These are phyloP conservation scores for Porcisia deanei DNA, from an alignment of 208 protist species.

Conservation along the genomic window DNA sequence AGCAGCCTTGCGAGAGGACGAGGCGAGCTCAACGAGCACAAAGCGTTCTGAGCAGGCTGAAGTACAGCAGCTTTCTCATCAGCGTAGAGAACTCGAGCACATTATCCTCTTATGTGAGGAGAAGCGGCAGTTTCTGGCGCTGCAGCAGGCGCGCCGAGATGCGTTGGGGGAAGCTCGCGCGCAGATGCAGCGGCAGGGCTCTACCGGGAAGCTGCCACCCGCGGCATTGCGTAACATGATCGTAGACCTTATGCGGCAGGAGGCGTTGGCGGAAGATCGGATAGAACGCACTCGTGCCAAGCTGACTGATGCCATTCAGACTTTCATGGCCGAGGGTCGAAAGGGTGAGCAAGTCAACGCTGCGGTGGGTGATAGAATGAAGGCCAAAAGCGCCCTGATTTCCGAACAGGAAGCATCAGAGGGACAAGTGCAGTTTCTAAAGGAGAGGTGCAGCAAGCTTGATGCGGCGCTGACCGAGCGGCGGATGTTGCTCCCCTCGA, in stretches of 20 bases:
- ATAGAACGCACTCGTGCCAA: constrained; percentile 35
- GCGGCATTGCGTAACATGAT: constrained; percentile 29
- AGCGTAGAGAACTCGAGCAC: constrained; percentile 22
- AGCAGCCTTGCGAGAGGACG: constrained; percentile 9
- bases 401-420: constrained; percentile 18
- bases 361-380: constrained; percentile 17
- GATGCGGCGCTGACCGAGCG: constrained; percentile 22
- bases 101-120: constrained; percentile 25
- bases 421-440: constrained; percentile 21
- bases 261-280: constrained; percentile 38
- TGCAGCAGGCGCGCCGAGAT: constrained; percentile 31
- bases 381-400: constrained; percentile 11
- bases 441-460: constrained; percentile 20
- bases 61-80: constrained; percentile 21
- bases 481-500: constrained; percentile 17
- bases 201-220: constrained; percentile 14
- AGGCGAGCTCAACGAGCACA: not conserved
- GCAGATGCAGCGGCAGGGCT: constrained; percentile 28
- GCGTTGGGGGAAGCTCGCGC: constrained; percentile 25
- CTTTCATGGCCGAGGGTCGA: constrained; percentile 35
- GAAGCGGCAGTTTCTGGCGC: constrained; percentile 19
- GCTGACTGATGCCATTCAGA: constrained; percentile 32
- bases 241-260: constrained; percentile 30
- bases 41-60: constrained; percentile 19
- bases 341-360: constrained; percentile 36